Percentiles rank a stretch among this genome's conserved stretches.
phyloP scores from a whole-genome alignment of 345 rosid species.

The Gynandropsis gynandra region DNA sequence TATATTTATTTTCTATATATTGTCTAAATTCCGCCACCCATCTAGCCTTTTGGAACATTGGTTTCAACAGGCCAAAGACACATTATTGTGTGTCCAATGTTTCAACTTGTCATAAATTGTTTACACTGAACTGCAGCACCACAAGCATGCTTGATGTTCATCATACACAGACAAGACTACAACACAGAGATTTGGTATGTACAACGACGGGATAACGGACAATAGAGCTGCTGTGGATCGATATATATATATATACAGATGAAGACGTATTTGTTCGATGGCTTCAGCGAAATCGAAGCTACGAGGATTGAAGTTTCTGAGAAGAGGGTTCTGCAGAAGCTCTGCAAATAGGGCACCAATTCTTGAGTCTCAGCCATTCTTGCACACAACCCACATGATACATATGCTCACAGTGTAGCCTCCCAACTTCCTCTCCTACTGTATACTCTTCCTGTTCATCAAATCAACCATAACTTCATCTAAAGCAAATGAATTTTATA shows the following conservation, averaged over 20 bases:
- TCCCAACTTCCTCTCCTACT: conserved; percentile 68
- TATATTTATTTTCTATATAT: too few relatives aligned
- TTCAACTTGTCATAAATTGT: too few relatives aligned
- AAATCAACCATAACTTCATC: conserved; percentile 2
- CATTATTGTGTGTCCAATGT: too few relatives aligned
- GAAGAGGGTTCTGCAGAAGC: conserved; percentile 47
- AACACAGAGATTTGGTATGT: conserved; percentile 13
- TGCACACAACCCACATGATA: conserved; percentile 63
- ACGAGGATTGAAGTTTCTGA: conserved; percentile 14
- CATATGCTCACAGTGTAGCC: conserved; percentile 64
- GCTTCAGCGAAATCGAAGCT: conserved; percentile 10
- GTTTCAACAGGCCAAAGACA: conserved; percentile 2
- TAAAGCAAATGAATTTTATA: too few relatives aligned
- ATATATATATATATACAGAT: conserved; percentile 26
- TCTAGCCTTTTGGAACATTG: too few relatives aligned
- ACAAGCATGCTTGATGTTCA: too few relatives aligned
- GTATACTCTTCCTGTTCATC: conserved; percentile 75
- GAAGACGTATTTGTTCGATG: conserved; percentile 18
- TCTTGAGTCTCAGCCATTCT: conserved; percentile 85
- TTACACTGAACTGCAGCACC: too few relatives aligned
- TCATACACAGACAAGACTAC: neutral
- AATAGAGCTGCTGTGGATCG: conserved; percentile 11
- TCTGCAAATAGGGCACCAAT: conserved; percentile 95
- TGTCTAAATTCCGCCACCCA: too few relatives aligned
- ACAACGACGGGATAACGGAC: conserved; percentile 1